A percentile compares a stretch with the other conserved stretches of the same genome.
These are phyloP conservation scores for Microbotryomycetes sp. DNA, from an alignment of 1,284 basidiomycete species.

Conservation along the genomic window DNA sequence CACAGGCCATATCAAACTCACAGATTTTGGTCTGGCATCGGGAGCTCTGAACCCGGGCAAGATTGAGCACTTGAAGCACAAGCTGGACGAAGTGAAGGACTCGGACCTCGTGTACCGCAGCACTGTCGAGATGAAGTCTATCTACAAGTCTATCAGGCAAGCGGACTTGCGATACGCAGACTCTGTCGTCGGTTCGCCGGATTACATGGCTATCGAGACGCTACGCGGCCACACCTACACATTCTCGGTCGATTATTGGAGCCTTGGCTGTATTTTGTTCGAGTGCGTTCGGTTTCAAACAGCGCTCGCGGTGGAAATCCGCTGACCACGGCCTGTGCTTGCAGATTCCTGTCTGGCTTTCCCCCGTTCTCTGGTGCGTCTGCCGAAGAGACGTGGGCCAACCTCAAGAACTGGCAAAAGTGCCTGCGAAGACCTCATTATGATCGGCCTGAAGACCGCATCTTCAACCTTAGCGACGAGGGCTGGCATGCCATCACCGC, in stretches of 20 bases:
- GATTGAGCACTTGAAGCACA: conserved; percentile 89
- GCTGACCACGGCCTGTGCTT: too few relatives aligned
- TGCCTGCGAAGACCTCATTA: conserved; percentile 84
- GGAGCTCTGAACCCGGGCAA: conserved; percentile 90
- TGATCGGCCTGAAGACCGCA: conserved; percentile 88
- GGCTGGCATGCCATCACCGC: conserved; percentile 94
- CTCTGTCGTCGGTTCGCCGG: conserved; percentile 95
- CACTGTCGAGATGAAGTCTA: conserved; percentile 87
- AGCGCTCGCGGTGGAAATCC: too few relatives aligned
- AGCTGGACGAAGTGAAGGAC: conserved; percentile 96
- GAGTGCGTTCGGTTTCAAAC: conserved; percentile 42
- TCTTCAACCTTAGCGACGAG: conserved; percentile 90
- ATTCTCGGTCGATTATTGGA: conserved; percentile 97
- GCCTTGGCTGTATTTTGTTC: conserved; percentile 94
- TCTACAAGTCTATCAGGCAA: conserved; percentile 86
- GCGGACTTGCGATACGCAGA: conserved; percentile 92
- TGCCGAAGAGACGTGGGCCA: conserved; percentile 98
- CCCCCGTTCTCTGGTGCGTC: conserved; percentile 95
- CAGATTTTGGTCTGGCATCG: conserved; percentile 96
- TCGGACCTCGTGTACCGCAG: conserved; percentile 82
- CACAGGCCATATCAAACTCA: conserved; percentile 94
- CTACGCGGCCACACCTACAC: conserved; percentile 90
- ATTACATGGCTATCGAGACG: conserved; percentile 64
- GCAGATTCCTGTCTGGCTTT: conserved; percentile 55
- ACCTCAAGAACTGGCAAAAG: conserved; percentile 95